Evolutionary conservation across 208 protist genomes (phyloP), one percentile per base, ranked within the genome.

Genomic region (Herpetomonas tarakana): DNA sequence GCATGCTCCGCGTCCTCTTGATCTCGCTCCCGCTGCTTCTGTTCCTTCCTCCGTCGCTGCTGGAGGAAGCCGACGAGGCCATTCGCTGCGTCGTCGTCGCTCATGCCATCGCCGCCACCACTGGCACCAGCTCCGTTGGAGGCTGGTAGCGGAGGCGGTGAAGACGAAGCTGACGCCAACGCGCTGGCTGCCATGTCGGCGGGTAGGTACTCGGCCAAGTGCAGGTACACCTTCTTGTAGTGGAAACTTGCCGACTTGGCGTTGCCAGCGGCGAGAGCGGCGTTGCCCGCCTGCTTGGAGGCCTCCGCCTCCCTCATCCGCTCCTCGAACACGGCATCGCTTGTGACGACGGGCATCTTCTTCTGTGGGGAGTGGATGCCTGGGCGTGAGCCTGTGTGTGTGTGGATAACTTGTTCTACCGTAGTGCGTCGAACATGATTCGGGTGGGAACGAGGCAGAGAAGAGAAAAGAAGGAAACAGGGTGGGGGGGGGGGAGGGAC

Each of bases 171-270:
- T 6, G 35, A 41, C 35, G 35, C 35, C 35, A 41, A 41, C 9
- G 35, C 35, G 35, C 35, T 41, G 3, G 45, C 28, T 4, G 30
- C 44, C 19, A 74, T 58, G 7, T 50, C 45, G 0, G n/a, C 2
- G 1, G 76, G 77, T 26, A 90, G 52, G 66, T 82, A 87, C 47
- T 88, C 82, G 0, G 71, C 68, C 14, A 91, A 62, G 60, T 77
- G 74, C 19, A 93, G 64, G 57, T 76, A 87, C 12, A 80, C 86
- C 22, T 74, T 76, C 50, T 88, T 90, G 67, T 93, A 93, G 50
- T 74, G 44, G 58, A 93, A 93, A 22, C 68, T 62, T 3, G 86
- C 86, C 2, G 52, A 29, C 0, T 65, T 55, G 9, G 78, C 53
- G 44, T 85, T 70, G 11, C 71, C 68, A 0, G 50, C 58, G n/a